A percentile compares a stretch with the other conserved stretches of the same genome.
phyloP scores from a whole-genome alignment of 208 protist genomes.

The Borovskyia barvae region DNA sequence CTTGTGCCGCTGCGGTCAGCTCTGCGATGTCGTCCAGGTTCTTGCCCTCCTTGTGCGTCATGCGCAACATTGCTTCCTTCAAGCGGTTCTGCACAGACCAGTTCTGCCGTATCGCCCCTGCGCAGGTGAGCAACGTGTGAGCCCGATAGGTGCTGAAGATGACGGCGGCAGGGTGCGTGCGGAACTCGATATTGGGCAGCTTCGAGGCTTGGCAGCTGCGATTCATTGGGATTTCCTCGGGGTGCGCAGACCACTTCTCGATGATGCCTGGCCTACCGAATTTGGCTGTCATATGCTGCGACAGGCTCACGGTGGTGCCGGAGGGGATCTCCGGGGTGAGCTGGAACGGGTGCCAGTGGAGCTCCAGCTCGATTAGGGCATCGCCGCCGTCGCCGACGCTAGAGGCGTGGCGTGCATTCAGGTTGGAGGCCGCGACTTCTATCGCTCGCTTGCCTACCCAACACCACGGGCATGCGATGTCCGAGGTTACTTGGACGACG shows the following conservation, averaged over 20 bases:
- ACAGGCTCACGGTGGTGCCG: slow-evolving; percentile 11
- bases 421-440: slow-evolving; percentile 24
- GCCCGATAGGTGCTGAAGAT: slow-evolving; percentile 38
- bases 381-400: too few species aligned
- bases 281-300: slow-evolving; percentile 8
- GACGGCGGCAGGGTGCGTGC: neutral
- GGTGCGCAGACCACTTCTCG: slow-evolving; percentile 25
- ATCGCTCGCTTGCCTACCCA: slow-evolving; percentile 51
- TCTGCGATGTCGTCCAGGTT: slow-evolving; percentile 23
- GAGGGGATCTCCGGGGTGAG: slow-evolving; percentile 17
- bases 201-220: slow-evolving; percentile 19
- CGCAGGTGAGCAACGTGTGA: slow-evolving; percentile 35
- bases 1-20: slow-evolving; percentile 19
- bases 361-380: slow-evolving; percentile 24
- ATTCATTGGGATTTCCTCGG: slow-evolving; percentile 45
- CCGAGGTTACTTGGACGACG: slow-evolving; percentile 31
- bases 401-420: slow-evolving; percentile 19
- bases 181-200: slow-evolving; percentile 31
- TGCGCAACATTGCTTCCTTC: slow-evolving; percentile 43
- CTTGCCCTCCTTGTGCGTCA: slow-evolving; percentile 36
- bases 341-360: slow-evolving; percentile 44
- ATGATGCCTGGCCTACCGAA: slow-evolving; percentile 12
- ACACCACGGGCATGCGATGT: slow-evolving; percentile 43
- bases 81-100: slow-evolving; percentile 28
- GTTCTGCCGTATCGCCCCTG: slow-evolving; percentile 15